A percentile compares a stretch with the other conserved stretches of the same genome.
Conservation (phyloP, 75 land plant species). For the Cupressus sempervirens region DNA sequence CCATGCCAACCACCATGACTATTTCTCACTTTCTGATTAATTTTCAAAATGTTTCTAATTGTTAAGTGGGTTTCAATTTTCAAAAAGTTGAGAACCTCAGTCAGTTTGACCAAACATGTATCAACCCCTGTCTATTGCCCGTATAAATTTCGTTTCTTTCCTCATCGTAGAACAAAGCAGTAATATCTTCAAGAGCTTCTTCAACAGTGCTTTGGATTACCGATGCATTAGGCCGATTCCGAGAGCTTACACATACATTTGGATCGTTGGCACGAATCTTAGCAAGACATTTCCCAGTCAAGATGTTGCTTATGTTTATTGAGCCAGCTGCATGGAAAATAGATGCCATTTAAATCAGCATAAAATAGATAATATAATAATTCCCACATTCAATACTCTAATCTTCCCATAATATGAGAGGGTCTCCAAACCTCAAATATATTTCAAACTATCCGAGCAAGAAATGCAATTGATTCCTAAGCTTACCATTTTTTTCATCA, state of each 20-base stretch:
- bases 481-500: slow-evolving; percentile 61
- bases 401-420: not conserved
- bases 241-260: slow-evolving; percentile 37
- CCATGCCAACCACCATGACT: not conserved
- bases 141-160: slow-evolving; percentile 73
- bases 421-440: not conserved
- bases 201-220: slow-evolving; percentile 44
- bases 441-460: not conserved
- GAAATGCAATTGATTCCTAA: not conserved
- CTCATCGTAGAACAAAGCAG: slow-evolving; percentile 66
- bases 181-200: slow-evolving; percentile 68
- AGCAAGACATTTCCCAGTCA: slow-evolving; percentile 98
- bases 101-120: slow-evolving; percentile 64
- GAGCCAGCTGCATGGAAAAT: slow-evolving; percentile 67
- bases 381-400: not conserved
- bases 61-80: not conserved
- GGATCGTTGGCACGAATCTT: slow-evolving; percentile 59
- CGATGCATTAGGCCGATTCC: slow-evolving; percentile 32
- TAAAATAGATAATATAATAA: not conserved
- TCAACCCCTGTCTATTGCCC: slow-evolving; percentile 51
- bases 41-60: not conserved
- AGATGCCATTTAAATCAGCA: not conserved
- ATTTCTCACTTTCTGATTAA: not conserved
- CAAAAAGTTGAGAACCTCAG: not conserved
- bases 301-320: slow-evolving; percentile 92